These are phyloP conservation scores for Fusarium vanettenii DNA, from an alignment of 2,329 filamentous ascomycete species.

Conservation along the genomic window DNA sequence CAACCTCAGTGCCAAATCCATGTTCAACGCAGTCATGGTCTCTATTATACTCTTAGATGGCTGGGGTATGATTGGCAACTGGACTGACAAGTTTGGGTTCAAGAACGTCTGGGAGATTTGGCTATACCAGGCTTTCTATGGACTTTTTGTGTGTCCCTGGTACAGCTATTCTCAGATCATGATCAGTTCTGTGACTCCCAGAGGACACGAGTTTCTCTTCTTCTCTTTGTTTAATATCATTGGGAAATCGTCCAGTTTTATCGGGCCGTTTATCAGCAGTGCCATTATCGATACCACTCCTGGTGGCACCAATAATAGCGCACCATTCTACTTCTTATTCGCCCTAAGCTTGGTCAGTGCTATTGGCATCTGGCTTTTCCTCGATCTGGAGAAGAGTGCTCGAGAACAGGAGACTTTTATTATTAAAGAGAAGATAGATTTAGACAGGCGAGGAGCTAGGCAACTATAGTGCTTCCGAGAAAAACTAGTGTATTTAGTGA, in stretches of 20 bases:
- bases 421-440: conserved; percentile 46
- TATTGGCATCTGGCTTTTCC: conserved; percentile 62
- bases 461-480: not conserved
- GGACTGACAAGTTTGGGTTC: conserved; percentile 58
- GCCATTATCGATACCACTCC: conserved; percentile 74
- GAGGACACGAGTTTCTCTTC: conserved; percentile 77
- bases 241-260: conserved; percentile 75
- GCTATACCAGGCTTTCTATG: conserved; percentile 67
- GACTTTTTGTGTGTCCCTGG: conserved; percentile 75
- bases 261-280: conserved; percentile 75
- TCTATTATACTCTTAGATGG: conserved; percentile 69
- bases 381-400: conserved; percentile 71
- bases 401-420: conserved; percentile 69
- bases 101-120: conserved; percentile 60
- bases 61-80: conserved; percentile 61
- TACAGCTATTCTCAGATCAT: conserved; percentile 78
- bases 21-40: conserved; percentile 74
- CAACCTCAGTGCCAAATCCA: conserved; percentile 70
- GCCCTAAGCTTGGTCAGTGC: conserved; percentile 68
- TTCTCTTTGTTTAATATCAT: conserved; percentile 77
- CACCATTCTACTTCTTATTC: conserved; percentile 75
- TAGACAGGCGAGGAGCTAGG: not conserved
- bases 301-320: conserved; percentile 64
- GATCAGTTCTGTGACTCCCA: conserved; percentile 76
- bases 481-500: no score